These are phyloP conservation scores for Umbelopsis vinacea DNA, from an alignment of 192 early-diverging fungal genomes.

Conservation along the genomic window DNA sequence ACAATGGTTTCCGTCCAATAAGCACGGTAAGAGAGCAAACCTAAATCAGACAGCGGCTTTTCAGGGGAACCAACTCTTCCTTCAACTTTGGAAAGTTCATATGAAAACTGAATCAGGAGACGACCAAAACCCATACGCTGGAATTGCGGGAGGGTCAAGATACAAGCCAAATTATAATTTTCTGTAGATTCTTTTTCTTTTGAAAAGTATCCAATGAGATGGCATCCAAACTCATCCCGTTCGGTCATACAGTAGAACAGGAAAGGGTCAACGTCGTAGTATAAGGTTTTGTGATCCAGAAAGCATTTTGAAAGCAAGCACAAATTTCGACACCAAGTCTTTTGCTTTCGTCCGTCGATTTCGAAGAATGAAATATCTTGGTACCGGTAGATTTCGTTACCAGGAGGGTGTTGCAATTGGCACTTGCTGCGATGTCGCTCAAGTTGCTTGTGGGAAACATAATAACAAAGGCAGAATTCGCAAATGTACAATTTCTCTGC, in stretches of 20 bases:
- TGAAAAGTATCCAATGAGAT: constrained; percentile 97
- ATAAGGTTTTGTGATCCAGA: constrained; percentile 98
- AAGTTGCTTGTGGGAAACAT: constrained; percentile 73
- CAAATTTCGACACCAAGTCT: constrained; percentile 92
- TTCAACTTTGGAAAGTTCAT: constrained; percentile 94
- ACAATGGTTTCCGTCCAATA: constrained; percentile 95
- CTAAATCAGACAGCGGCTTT: constrained; percentile 97
- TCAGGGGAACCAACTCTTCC: constrained; percentile 95
- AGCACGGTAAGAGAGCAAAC: constrained; percentile 90
- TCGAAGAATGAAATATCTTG: constrained; percentile 95
- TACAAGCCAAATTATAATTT: constrained; percentile 98
- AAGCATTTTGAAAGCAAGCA: constrained; percentile 96
- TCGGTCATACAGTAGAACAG: constrained; percentile 95
- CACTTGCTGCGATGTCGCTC: constrained; percentile 87
- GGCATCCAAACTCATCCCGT: constrained; percentile 83
- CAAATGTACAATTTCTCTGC: constrained; percentile 87
- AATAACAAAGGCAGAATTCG: constrained; percentile 93
- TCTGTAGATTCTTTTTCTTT: constrained; percentile 98
- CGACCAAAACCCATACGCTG: constrained; percentile 97
- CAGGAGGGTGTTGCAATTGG: constrained; percentile 92
- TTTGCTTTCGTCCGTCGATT: constrained; percentile 95
- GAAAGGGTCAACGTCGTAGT: constrained; percentile 99
- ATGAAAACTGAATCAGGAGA: constrained; percentile 94
- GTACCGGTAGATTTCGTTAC: constrained; percentile 98
- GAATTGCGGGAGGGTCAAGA: constrained; percentile 95